These are phyloP conservation scores for Colletotrichum caudatum DNA, from an alignment of 2,329 filamentous ascomycete genomes.

Conservation along the genomic window DNA sequence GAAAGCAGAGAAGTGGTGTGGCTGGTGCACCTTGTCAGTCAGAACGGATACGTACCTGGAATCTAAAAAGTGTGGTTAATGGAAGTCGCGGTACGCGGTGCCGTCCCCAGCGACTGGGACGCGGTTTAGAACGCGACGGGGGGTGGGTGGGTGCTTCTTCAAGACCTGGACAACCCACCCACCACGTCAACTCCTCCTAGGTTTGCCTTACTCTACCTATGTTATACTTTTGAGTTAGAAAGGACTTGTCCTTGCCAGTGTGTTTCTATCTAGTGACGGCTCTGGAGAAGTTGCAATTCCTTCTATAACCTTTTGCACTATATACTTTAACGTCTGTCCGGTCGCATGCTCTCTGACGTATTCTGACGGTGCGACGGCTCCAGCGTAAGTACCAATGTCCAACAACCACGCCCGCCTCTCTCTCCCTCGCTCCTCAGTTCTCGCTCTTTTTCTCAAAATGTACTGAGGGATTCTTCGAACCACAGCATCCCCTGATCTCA, in stretches of 20 bases:
- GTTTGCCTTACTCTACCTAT: slow-evolving; percentile 1
- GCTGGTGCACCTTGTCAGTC: neutral
- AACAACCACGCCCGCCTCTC: neutral
- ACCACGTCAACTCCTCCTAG: slow-evolving; percentile 20
- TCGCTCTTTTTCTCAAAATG: neutral
- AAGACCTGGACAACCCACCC: slow-evolving; percentile 16
- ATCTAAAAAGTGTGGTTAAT: slow-evolving; percentile 26
- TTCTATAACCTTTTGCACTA: neutral
- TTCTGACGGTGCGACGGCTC: slow-evolving; percentile 30
- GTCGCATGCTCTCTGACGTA: slow-evolving; percentile 40
- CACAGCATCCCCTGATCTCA: slow-evolving; percentile 44
- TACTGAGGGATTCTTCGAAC: neutral
- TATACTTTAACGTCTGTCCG: neutral
- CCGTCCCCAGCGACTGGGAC: slow-evolving; percentile 20
- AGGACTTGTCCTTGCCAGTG: neutral
- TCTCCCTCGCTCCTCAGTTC: neutral
- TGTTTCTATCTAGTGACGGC: neutral
- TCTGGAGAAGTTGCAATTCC: neutral
- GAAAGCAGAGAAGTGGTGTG: neutral
- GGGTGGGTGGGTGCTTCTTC: slow-evolving; percentile 10
- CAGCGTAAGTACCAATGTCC: slow-evolving; percentile 26
- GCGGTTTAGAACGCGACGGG: slow-evolving; percentile 32
- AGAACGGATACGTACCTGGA: neutral
- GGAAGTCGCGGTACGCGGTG: slow-evolving; percentile 41
- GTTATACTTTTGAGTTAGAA: neutral